Conservation (phyloP, 352 stramenopile genomes). For the Pythium myriotylum region DNA sequence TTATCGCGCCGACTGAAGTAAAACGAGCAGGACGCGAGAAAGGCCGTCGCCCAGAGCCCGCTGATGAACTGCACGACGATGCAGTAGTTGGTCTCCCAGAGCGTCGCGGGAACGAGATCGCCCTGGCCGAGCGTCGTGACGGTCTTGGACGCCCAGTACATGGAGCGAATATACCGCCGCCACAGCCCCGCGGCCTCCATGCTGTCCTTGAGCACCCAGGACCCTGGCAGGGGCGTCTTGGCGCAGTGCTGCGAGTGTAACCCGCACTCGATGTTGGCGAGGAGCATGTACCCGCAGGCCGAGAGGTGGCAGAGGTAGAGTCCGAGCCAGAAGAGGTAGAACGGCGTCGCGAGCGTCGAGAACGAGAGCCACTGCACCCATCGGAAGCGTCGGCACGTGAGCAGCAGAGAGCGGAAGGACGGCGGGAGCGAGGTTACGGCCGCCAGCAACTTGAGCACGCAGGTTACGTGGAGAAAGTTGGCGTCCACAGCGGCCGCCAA, state of each 20-base stretch:
- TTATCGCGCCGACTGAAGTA: conserved; percentile 69
- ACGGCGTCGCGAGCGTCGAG: conserved; percentile 42
- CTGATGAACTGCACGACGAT: conserved; percentile 66
- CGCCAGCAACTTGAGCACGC: conserved; percentile 28
- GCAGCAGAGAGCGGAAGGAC: conserved; percentile 25
- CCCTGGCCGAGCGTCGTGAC: conserved; percentile 72
- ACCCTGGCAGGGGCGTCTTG: conserved; percentile 35
- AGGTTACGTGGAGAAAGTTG: conserved; percentile 51
- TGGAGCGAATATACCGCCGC: conserved; percentile 52
- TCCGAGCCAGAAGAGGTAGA: conserved; percentile 51
- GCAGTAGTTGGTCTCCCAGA: conserved; percentile 61
- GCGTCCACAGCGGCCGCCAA: conserved; percentile 25
- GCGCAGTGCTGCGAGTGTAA: conserved; percentile 21
- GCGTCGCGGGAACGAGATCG: conserved; percentile 59
- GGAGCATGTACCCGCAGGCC: conserved; percentile 63
- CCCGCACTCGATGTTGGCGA: conserved; percentile 37
- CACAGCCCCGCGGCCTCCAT: conserved; percentile 46
- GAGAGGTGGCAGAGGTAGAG: conserved; percentile 62
- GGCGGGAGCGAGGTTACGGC: conserved; percentile 15
- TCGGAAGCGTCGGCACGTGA: conserved; percentile 20
- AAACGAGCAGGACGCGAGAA: conserved; percentile 69
- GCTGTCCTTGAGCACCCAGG: conserved; percentile 65
- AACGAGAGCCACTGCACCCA: conserved; percentile 47
- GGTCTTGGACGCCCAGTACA: conserved; percentile 76
- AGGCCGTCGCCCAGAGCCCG: conserved; percentile 66